Conservation (phyloP, 108 stramenopile species). For the Skeletonema marinoi region DNA sequence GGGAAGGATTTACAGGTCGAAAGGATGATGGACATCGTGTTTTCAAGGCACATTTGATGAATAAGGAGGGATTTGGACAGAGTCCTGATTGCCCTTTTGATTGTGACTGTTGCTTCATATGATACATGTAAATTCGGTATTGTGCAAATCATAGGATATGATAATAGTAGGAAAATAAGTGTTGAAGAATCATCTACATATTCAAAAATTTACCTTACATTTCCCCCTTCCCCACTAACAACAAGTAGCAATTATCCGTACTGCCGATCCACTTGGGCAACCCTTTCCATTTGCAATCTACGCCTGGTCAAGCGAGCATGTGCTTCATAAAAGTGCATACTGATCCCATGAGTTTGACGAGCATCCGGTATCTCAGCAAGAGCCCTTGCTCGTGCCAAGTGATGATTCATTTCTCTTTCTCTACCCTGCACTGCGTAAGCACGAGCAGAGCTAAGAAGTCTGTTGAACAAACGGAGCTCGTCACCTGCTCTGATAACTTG, state of each 20-base stretch:
- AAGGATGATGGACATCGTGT: slow-evolving; percentile 79
- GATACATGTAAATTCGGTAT: slow-evolving; percentile 12
- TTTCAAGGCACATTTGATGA: slow-evolving; percentile 88
- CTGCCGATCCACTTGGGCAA: too few species aligned
- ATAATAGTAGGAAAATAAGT: not conserved
- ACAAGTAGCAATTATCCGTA: too few species aligned
- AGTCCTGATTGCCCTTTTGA: slow-evolving; percentile 87
- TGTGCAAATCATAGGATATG: not conserved
- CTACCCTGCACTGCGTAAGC: not conserved
- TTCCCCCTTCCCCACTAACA: not conserved
- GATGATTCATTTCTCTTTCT: not conserved
- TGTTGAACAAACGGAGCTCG: too few species aligned
- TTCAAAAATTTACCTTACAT: not conserved
- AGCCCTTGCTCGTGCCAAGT: not conserved
- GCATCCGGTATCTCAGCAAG: not conserved
- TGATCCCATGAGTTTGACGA: not conserved
- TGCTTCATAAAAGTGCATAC: not conserved
- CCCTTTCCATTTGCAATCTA: not conserved
- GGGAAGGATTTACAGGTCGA: slow-evolving; percentile 84
- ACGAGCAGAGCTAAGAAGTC: too few species aligned
- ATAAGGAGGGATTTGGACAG: slow-evolving; percentile 73
- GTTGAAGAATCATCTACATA: not conserved
- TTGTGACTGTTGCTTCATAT: slow-evolving; percentile 90
- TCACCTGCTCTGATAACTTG: not conserved
- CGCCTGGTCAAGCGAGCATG: not conserved